These are phyloP conservation scores for Aureobasidium pullulans DNA, from an alignment of 2,329 filamentous ascomycete species.

Conservation along the genomic window DNA sequence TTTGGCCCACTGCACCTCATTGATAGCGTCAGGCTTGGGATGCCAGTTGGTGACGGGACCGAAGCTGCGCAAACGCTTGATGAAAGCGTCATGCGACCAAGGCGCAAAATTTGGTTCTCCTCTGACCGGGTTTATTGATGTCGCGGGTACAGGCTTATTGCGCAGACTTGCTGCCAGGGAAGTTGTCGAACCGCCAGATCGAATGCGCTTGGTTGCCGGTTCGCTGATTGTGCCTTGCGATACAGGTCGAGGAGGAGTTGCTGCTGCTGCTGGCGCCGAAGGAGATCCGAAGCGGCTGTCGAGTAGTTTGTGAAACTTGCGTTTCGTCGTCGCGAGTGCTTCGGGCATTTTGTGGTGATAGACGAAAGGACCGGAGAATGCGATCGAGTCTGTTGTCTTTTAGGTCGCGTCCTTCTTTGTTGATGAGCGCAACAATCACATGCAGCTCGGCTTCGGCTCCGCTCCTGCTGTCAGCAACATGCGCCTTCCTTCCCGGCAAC, in stretches of 20 bases:
- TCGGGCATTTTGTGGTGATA: slow-evolving; percentile 26
- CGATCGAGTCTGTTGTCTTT: not conserved
- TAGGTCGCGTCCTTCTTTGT: not conserved
- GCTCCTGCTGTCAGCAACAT: slow-evolving; percentile 7
- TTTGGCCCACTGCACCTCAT: slow-evolving; percentile 91
- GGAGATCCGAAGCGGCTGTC: slow-evolving; percentile 49
- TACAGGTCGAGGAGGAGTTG: slow-evolving; percentile 21
- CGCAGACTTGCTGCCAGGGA: slow-evolving; percentile 17
- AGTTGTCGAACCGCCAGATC: slow-evolving; percentile 23
- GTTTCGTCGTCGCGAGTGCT: slow-evolving; percentile 69
- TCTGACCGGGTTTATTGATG: slow-evolving; percentile 10
- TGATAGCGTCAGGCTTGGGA: slow-evolving; percentile 79
- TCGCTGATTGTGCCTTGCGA: slow-evolving; percentile 19
- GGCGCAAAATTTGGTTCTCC: slow-evolving; percentile 67
- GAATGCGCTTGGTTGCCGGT: slow-evolving; percentile 25
- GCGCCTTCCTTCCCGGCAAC: not conserved
- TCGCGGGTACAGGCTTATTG: slow-evolving; percentile 1
- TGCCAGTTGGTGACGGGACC: slow-evolving; percentile 88
- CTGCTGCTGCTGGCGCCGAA: slow-evolving; percentile 35
- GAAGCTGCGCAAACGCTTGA: slow-evolving; percentile 76
- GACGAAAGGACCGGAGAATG: not conserved
- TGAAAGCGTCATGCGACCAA: slow-evolving; percentile 73
- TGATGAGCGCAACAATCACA: slow-evolving; percentile 7
- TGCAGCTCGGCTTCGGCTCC: slow-evolving; percentile 8
- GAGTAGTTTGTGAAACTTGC: slow-evolving; percentile 71